Base-by-base conservation (phyloP, 305 asterid species). In the Caryopteris hybrid region DNA sequence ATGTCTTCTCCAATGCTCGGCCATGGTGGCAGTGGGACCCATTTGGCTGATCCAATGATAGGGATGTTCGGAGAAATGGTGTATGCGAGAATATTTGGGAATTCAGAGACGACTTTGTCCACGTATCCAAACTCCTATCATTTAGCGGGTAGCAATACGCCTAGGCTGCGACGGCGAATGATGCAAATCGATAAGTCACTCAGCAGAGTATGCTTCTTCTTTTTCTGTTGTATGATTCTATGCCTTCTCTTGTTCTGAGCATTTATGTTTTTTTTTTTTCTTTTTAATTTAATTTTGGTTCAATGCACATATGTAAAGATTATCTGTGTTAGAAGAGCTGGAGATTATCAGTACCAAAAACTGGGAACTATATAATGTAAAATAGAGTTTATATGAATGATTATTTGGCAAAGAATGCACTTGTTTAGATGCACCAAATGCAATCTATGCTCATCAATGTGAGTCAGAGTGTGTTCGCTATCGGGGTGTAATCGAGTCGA, bases 51-150 rank as follows among this genome's bases (percentile, higher is more conserved):
- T 69, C 98, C 88, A 0, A 50, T 76, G 81, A 67, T 70, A 1
- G 87, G 87, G 56, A 78, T 81, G 90, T 74, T 81, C 12, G 92
- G 92, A 4, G 95, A 87, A 70, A 88, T 89, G 91, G 86, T 92
- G 42, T 85, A 77, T 20, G 80, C 86, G 6, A 74, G 91, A 47
- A 80, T 88, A 21, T 86, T 83, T 21, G 96, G 93, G 63, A 79
- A 79, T 56, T 73, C 86, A 3, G 84, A 78, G 61, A 56, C 88
- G 2, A 62, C 79, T 5, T 22, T 85, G 76, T 73, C 79, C 33
- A 14, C 86, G 4, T 80, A 81, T 76, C 86, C 90, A 6, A 77
- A 76, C 61, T 74, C 87, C 1, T 88, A 80, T 68, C 68, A 61
- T 36, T 50, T 65, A 2, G 76, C 76, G 4, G 81, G 82, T 21